phyloP scores from a whole-genome alignment of 768 basidiomycete genomes.

The Suillus variegatus region DNA sequence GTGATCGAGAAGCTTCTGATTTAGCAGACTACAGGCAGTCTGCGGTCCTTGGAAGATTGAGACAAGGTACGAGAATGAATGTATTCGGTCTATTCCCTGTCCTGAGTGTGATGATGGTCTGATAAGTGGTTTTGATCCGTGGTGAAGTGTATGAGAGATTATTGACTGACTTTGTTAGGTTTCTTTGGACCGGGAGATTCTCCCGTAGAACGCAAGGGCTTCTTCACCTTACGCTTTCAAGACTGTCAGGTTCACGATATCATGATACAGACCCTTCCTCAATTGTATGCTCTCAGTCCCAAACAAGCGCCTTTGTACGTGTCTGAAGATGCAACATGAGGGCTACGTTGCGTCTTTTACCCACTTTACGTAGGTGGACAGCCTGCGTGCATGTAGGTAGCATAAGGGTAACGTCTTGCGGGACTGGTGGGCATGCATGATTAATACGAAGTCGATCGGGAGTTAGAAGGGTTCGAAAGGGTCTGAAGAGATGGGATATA shows the following conservation, averaged over 20 bases:
- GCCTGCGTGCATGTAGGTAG: neutral
- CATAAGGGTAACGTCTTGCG: neutral
- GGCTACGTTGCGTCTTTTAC: neutral
- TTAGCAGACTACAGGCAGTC: neutral
- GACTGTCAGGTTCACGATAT: neutral
- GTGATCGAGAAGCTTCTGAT: neutral
- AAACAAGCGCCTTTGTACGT: neutral
- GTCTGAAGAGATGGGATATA: neutral
- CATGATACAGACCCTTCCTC: neutral
- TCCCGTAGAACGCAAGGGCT: neutral
- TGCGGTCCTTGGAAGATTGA: neutral
- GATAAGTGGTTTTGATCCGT: neutral
- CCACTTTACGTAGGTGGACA: neutral
- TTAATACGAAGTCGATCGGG: neutral
- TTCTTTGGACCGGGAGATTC: neutral
- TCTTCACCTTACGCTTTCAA: neutral
- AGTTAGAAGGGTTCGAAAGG: neutral
- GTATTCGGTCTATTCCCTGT: neutral
- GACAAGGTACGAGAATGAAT: neutral
- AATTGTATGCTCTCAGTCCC: neutral
- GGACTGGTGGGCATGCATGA: neutral
- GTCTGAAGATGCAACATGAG: neutral
- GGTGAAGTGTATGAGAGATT: neutral
- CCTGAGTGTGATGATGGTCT: neutral
- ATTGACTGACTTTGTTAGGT: neutral